Evolutionary conservation across 2,329 filamentous ascomycete genomes (phyloP).

Genomic region (Sclerotinia nivalis): DNA sequence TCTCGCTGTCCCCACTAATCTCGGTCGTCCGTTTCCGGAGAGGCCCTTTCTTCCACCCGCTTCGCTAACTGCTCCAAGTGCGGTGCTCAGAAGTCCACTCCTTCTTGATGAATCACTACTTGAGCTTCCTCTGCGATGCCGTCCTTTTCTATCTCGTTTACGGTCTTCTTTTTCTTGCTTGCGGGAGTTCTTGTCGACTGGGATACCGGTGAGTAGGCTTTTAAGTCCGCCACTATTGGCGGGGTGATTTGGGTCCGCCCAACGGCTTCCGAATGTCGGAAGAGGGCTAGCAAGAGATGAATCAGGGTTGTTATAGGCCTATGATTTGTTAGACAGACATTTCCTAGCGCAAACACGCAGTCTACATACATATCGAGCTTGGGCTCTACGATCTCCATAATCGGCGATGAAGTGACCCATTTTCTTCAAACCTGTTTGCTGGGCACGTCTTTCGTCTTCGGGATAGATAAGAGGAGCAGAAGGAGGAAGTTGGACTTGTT

Average conservation of each 20-base stretch:
- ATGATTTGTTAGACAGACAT: not conserved
- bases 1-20: not conserved
- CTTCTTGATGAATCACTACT: not conserved
- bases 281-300: slow-evolving; percentile 1
- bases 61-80: not conserved
- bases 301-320: not conserved
- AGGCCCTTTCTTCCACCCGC: not conserved
- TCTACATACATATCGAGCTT: slow-evolving; percentile 24
- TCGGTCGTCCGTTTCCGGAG: not conserved
- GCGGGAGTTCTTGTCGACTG: not conserved
- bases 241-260: slow-evolving; percentile 15
- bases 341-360: rapidly evolving
- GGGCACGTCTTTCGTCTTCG: not conserved
- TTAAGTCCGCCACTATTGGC: slow-evolving; percentile 11
- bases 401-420: slow-evolving; percentile 42
- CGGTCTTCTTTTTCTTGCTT: not conserved
- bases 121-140: slow-evolving; percentile 9
- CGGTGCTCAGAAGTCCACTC: not conserved
- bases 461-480: not conserved
- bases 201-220: slow-evolving; percentile 13
- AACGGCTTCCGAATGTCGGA: slow-evolving; percentile 10
- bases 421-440: slow-evolving; percentile 37
- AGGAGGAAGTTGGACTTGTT: slow-evolving; percentile 15
- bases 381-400: slow-evolving; percentile 26
- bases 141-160: not conserved